Evolutionary conservation across 148 eudicot genomes (phyloP), one percentile per base, ranked within the genome.

Genomic region (Mesembryanthemum crystallinum): DNA sequence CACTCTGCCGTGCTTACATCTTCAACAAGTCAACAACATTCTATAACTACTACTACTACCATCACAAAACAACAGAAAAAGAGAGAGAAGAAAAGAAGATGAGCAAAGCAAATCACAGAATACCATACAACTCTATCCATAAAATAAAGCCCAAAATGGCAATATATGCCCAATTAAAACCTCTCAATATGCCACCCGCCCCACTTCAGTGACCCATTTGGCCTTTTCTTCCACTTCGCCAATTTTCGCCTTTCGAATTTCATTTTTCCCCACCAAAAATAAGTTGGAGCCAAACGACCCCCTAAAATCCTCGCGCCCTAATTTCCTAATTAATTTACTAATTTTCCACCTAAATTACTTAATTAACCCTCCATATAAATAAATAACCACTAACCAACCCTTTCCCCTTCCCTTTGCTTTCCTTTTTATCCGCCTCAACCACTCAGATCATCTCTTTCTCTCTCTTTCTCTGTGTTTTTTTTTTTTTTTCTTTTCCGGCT

Each of bases 241-340:
- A 11, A 12, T 24, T 11, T 25, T 29, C 7, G n/a, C 24, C 21
- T 73, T 25, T 78, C 76, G 72, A 78, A 78, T 39, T 72, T 72
- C 69, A 24, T 70, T 67, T 37, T 76, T 76, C 60, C 74, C 59
- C 55, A 20, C 72, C 69, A 64, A 68, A 47, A 64, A 57, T 30
- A 33, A 59, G 60, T 69, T 77, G 79, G 79, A 77, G 79, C 80
- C 80, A 77, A 77, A 77, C 79, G 30, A 57, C 33, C 74, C 69
- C 27, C 61, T 62, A 76, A 1, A 51, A 27, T 32, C 54, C 82
- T 71, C 82, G 81, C 82, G 73, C 75, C 80, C 45, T 64, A 64
- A 64, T 78, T 23, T 5, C 21, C 61, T 43, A 45, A 11, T 32
- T 59, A 13, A 14, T 27, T 64, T 2, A 15, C 39, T 30, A 47